Conservation (phyloP, 768 basidiomycete species). For the Phallus indusiatus region DNA sequence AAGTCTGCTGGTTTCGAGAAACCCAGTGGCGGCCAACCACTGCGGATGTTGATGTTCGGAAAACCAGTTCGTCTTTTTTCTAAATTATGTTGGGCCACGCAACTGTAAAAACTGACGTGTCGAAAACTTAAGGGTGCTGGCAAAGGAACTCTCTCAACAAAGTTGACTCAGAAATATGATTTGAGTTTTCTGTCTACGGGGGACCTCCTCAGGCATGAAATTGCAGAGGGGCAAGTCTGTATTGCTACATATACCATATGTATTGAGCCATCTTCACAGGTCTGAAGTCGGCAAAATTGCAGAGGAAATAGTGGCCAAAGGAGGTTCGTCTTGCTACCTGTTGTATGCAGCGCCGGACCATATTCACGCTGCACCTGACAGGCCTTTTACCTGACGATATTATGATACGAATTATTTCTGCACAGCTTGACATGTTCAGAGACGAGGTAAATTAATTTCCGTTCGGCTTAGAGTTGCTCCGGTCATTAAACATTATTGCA, state of each 20-base stretch:
- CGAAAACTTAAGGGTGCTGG: slow-evolving; percentile 19
- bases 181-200: slow-evolving; percentile 73
- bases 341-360: neutral
- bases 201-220: slow-evolving; percentile 79
- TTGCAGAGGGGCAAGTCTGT: slow-evolving; percentile 45
- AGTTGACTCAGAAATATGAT: slow-evolving; percentile 74
- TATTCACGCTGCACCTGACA: neutral
- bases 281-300: slow-evolving; percentile 67
- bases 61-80: slow-evolving; percentile 58
- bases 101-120: neutral
- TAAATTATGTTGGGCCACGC: slow-evolving; percentile 33
- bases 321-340: slow-evolving; percentile 28
- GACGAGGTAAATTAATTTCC: slow-evolving; percentile 43
- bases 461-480: neutral
- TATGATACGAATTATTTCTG: slow-evolving; percentile 67
- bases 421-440: slow-evolving; percentile 54
- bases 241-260: neutral
- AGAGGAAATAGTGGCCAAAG: slow-evolving; percentile 69
- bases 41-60: slow-evolving; percentile 70
- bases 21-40: slow-evolving; percentile 13
- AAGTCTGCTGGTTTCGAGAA: slow-evolving; percentile 3
- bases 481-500: neutral
- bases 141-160: slow-evolving; percentile 70
- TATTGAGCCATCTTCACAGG: slow-evolving; percentile 20
- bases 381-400: slow-evolving; percentile 67